A percentile compares a stretch with the other conserved stretches of the same genome.
Evolutionary conservation across 148 eudicot genomes (phyloP).

Genomic region (Salicornia ramosissima): DNA sequence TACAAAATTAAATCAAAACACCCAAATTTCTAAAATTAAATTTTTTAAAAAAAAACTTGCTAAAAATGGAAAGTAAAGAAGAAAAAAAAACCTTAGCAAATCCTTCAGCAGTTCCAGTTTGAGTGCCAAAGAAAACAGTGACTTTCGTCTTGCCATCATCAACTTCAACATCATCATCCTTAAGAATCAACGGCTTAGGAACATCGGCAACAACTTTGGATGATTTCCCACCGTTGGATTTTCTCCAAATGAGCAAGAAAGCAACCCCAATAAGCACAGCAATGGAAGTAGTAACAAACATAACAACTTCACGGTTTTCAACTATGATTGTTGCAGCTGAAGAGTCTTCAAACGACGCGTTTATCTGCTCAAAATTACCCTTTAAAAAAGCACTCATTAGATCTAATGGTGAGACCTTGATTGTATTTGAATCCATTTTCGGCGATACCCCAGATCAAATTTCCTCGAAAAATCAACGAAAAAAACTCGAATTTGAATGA

Average conservation of each 20-base stretch:
- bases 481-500: constrained; percentile 2
- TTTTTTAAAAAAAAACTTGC: not conserved
- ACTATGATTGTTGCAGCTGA: constrained; percentile 40
- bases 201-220: constrained; percentile 25
- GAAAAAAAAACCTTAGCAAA: constrained; percentile 64
- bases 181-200: constrained; percentile 40
- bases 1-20: not conserved
- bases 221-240: constrained; percentile 40
- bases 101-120: constrained; percentile 98
- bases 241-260: constrained; percentile 48
- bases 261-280: constrained; percentile 67
- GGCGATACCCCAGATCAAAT: constrained; percentile 26
- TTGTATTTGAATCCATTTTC: constrained; percentile 54
- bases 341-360: constrained; percentile 38
- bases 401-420: constrained; percentile 67
- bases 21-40: not conserved
- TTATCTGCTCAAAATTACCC: constrained; percentile 42
- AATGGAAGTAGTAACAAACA: constrained; percentile 62
- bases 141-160: constrained; percentile 78
- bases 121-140: constrained; percentile 79
- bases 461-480: not conserved
- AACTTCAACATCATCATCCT: constrained; percentile 51
- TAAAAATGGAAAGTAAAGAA: not conserved
- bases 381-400: constrained; percentile 56
- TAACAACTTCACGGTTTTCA: constrained; percentile 50